phyloP scores from a whole-genome alignment of 441 rosid genomes.

The Erodium texanum region DNA sequence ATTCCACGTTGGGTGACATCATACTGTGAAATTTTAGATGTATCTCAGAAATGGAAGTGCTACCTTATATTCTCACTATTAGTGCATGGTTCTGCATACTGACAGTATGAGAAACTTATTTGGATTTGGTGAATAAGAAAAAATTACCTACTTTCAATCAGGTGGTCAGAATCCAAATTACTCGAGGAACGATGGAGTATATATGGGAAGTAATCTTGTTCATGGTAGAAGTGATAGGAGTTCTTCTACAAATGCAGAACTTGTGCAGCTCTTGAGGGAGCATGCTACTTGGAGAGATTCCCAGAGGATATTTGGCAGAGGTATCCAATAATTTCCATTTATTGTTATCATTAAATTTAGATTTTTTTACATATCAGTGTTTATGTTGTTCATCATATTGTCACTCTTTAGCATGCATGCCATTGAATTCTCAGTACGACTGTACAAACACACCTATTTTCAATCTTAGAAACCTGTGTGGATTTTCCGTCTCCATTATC shows the following conservation, averaged over 20 bases:
- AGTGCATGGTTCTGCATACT: neutral
- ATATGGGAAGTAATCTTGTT: neutral
- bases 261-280: conserved; percentile 4
- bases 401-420: neutral
- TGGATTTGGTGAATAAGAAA: neutral
- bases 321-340: neutral
- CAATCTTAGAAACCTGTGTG: neutral
- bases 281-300: conserved; percentile 3
- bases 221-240: neutral
- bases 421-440: neutral
- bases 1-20: neutral
- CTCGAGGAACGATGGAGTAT: neutral
- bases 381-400: neutral
- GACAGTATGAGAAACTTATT: neutral
- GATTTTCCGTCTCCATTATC: neutral
- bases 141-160: neutral
- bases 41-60: neutral
- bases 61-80: neutral
- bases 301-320: neutral
- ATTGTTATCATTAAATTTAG: neutral
- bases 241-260: conserved; percentile 2
- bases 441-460: neutral
- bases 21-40: neutral
- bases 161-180: neutral
- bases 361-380: neutral